Evolutionary conservation across 202 grass and related monocot species (phyloP).

Genomic region (Schoenoplectus tabernaemontani): DNA sequence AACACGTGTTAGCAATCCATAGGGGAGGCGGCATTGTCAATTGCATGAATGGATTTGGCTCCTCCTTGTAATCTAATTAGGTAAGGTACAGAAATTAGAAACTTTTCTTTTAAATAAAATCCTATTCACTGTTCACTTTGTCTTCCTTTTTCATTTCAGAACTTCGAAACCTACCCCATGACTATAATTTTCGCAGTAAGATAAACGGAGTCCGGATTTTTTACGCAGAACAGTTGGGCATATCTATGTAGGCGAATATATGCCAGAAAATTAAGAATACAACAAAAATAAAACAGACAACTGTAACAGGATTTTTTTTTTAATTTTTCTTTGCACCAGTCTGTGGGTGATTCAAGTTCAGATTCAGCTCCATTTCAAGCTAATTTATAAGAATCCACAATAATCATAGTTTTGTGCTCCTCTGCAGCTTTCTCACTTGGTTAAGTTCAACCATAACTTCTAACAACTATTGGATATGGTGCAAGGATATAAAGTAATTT

Average conservation of each 20-base stretch:
- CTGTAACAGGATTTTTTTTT: neutral
- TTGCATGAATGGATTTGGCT: neutral
- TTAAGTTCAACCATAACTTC: neutral
- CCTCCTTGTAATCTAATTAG: neutral
- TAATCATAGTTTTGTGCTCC: neutral
- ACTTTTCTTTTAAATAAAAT: neutral
- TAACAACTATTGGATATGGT: neutral
- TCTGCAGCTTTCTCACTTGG: neutral
- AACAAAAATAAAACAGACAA: neutral
- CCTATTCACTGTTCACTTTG: neutral
- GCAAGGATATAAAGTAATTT: neutral
- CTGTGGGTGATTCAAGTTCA: neutral
- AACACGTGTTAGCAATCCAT: conserved; percentile 2
- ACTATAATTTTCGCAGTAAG: neutral
- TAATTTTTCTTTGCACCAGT: neutral
- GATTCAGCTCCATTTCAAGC: neutral
- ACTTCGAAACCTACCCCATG: neutral
- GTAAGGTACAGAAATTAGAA: conserved; percentile 1
- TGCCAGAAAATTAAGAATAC: neutral
- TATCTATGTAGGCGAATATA: neutral
- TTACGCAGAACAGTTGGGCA: neutral
- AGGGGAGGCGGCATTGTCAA: neutral
- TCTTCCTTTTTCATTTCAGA: neutral
- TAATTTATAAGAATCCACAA: neutral
- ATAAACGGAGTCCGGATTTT: neutral